Evolutionary conservation across 305 asterid species (phyloP).

Genomic region (Solanum aculeatissimum): DNA sequence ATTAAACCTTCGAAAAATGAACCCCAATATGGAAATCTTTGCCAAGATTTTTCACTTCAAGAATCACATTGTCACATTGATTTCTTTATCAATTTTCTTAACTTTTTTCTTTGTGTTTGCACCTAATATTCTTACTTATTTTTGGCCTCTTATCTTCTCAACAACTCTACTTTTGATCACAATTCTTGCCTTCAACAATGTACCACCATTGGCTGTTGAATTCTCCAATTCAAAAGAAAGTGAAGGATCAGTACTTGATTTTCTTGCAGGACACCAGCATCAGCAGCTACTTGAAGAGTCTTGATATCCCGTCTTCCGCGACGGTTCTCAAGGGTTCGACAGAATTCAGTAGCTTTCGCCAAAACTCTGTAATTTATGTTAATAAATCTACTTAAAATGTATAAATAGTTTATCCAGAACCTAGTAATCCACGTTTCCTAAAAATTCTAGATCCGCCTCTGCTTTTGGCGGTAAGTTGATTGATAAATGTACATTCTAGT

Average conservation of each 20-base stretch:
- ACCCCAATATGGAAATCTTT: slow-evolving; percentile 23
- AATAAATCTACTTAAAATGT: background rate
- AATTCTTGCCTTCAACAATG: slow-evolving; percentile 21
- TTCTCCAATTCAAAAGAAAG: slow-evolving; percentile 13
- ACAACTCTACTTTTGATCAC: slow-evolving; percentile 33
- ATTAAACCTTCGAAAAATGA: background rate
- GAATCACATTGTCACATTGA: slow-evolving; percentile 10
- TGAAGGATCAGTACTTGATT: slow-evolving; percentile 29
- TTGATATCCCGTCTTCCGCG: background rate
- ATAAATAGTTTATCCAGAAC: background rate
- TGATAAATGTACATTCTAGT: background rate
- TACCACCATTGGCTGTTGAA: slow-evolving; percentile 23
- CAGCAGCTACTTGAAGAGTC: slow-evolving; percentile 17
- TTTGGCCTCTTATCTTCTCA: slow-evolving; percentile 59
- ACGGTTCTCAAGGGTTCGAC: background rate
- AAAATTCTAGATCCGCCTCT: background rate
- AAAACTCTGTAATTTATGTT: background rate
- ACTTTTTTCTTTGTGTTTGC: slow-evolving; percentile 7
- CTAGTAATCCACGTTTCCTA: background rate
- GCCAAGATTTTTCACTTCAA: slow-evolving; percentile 22
- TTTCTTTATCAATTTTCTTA: slow-evolving; percentile 16
- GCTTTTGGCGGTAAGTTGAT: background rate
- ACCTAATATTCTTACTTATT: slow-evolving; percentile 30
- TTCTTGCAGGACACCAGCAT: slow-evolving; percentile 20
- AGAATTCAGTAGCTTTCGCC: background rate